Evolutionary conservation across 83 land plant species (phyloP).

Genomic region (Picea abies): DNA sequence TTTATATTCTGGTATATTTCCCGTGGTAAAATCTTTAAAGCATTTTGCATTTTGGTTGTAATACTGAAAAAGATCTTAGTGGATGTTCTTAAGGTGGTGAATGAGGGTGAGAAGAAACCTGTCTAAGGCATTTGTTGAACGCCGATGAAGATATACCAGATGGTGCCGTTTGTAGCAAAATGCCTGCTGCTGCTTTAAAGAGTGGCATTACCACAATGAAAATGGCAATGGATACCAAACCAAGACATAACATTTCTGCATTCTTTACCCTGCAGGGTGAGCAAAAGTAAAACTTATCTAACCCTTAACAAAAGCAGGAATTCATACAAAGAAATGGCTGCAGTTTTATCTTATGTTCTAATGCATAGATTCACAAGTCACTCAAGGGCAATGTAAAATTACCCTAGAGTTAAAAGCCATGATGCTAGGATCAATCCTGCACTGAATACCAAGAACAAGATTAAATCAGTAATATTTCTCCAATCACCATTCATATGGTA

Average conservation of each 20-base stretch:
- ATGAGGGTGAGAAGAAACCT: conserved; percentile 38
- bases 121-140: conserved; percentile 86
- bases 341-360: neutral
- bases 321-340: neutral
- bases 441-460: conserved; percentile 51
- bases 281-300: neutral
- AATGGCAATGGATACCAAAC: conserved; percentile 79
- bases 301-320: conserved; percentile 6
- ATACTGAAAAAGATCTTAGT: neutral
- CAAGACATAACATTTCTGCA: conserved; percentile 92
- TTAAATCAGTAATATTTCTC: conserved; percentile 10
- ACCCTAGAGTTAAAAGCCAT: conserved; percentile 91
- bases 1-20: neutral
- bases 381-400: conserved; percentile 11
- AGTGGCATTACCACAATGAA: conserved; percentile 90
- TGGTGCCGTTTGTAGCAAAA: conserved; percentile 88
- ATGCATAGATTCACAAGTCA: neutral
- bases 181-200: conserved; percentile 82
- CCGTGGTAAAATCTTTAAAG: neutral
- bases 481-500: neutral
- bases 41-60: neutral
- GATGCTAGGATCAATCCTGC: conserved; percentile 97
- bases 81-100: too few relatives aligned
- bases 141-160: conserved; percentile 75
- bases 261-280: conserved; percentile 65